Evolutionary conservation across 176 grass and related monocot genomes (phyloP).

Genomic region (Phyllostachys edulis): DNA sequence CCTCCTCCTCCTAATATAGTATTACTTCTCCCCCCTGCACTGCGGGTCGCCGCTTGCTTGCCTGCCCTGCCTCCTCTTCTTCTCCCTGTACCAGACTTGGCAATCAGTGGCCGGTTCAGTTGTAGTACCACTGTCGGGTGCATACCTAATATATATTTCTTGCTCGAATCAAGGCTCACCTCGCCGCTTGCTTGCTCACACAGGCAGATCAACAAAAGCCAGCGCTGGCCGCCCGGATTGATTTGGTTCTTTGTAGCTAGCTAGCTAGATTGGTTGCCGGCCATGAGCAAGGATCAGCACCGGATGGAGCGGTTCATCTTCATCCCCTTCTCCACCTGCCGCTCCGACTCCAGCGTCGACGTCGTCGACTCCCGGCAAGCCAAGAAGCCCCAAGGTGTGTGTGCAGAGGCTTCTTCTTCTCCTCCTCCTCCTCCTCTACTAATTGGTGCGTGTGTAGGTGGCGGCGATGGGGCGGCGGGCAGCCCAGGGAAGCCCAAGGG

Average conservation of each 20-base stretch:
- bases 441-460: background rate
- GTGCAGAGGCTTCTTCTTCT: no score
- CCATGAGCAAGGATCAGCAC: conserved; percentile 50
- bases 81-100: background rate
- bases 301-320: conserved; percentile 63
- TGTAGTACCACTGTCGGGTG: background rate
- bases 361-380: conserved; percentile 45
- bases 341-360: conserved; percentile 66
- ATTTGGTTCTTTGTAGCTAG: background rate
- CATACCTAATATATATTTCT: background rate
- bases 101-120: background rate
- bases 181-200: background rate
- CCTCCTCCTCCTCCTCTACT: no score
- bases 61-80: background rate
- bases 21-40: background rate
- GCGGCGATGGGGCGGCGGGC: background rate
- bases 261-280: background rate
- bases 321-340: conserved; percentile 76
- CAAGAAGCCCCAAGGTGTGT: conserved; percentile 43
- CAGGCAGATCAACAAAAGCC: background rate
- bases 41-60: background rate
- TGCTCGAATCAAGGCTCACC: conserved; percentile 8
- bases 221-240: background rate
- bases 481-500: conserved; percentile 27
- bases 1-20: background rate